A percentile compares a stretch with the other conserved stretches of the same genome.
Conservation (phyloP, 2,329 filamentous ascomycete species). For the Clathrospora elynae region DNA sequence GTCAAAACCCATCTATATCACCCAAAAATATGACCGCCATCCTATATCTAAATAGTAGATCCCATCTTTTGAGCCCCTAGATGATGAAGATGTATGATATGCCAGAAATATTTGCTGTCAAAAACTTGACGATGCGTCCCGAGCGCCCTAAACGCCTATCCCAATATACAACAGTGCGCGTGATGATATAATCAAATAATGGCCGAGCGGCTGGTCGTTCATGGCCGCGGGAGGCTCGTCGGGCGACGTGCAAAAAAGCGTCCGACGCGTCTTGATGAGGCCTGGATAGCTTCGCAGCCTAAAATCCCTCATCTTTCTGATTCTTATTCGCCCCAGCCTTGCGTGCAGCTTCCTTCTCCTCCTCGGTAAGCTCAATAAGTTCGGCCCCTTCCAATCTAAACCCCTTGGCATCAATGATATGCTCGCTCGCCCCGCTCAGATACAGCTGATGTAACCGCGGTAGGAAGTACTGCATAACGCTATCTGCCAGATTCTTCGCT, state of each 20-base stretch:
- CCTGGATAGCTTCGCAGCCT: slow-evolving; percentile 5
- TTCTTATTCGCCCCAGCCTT: slow-evolving; percentile 34
- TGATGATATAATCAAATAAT: no score
- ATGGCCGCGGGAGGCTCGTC: no score
- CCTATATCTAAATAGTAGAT: no score
- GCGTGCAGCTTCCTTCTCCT: slow-evolving; percentile 33
- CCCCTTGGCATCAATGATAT: slow-evolving; percentile 45
- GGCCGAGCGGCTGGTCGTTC: no score
- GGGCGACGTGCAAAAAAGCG: background rate
- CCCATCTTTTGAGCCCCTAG: no score
- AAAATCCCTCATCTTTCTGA: slow-evolving; percentile 46
- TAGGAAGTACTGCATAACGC: slow-evolving; percentile 47
- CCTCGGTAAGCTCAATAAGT: slow-evolving; percentile 38
- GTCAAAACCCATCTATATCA: no score
- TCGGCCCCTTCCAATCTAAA: slow-evolving; percentile 42
- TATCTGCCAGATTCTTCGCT: slow-evolving; percentile 38
- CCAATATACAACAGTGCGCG: no score
- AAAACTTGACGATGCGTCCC: no score
- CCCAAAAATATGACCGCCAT: no score
- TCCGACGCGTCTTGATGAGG: background rate
- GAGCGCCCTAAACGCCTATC: no score
- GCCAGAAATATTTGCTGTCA: no score
- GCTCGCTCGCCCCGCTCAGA: slow-evolving; percentile 31
- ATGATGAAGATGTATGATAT: no score
- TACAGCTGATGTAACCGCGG: slow-evolving; percentile 44